These are phyloP conservation scores for Globisporangium canariense DNA, from an alignment of 352 stramenopile genomes.

Conservation along the genomic window DNA sequence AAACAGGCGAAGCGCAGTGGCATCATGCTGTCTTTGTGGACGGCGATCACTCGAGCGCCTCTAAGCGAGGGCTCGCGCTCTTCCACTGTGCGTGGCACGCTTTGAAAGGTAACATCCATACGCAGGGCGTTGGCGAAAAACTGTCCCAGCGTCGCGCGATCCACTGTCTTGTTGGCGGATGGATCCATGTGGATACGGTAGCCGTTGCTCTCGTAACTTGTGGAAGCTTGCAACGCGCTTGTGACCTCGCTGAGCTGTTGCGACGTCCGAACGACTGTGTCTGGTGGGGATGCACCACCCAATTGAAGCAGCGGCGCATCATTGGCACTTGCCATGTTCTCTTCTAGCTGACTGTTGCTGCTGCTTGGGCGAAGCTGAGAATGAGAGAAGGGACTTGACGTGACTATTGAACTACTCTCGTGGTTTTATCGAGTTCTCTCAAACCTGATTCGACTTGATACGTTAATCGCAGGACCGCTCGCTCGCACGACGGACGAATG, in stretches of 20 bases:
- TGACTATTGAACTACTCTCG: no score
- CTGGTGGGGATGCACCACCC: background rate
- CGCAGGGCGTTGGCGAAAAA: background rate
- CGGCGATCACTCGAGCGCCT: background rate
- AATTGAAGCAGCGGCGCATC: background rate
- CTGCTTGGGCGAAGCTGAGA: no score
- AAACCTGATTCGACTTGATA: no score
- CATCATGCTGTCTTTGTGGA: slow-evolving; percentile 7
- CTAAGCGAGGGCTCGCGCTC: background rate
- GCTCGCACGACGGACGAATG: no score
- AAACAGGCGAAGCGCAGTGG: slow-evolving; percentile 2
- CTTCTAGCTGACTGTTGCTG: no score
- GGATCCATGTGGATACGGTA: background rate
- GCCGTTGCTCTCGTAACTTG: background rate
- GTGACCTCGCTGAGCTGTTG: background rate
- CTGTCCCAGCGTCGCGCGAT: background rate
- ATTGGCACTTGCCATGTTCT: background rate
- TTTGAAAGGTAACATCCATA: background rate
- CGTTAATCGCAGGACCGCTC: no score
- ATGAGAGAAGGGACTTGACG: no score
- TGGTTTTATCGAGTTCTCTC: no score
- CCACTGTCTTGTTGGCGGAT: background rate
- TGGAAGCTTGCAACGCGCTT: background rate
- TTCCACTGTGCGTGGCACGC: background rate
- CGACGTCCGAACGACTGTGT: background rate